These are phyloP conservation scores for Claviceps cyperi DNA, from an alignment of 2,329 filamentous ascomycete species.

Conservation along the genomic window DNA sequence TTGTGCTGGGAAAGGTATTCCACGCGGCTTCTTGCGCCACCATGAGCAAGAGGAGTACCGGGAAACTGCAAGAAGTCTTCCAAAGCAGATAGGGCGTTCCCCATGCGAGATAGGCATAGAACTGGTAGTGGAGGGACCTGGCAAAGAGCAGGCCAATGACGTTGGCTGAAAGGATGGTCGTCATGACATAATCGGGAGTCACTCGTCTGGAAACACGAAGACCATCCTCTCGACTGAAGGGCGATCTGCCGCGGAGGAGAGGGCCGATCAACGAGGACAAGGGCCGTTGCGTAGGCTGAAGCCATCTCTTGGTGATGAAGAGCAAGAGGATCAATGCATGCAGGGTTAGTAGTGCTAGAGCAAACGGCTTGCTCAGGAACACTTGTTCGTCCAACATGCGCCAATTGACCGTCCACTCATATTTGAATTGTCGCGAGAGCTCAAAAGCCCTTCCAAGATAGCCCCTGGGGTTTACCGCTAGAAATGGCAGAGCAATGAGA, in stretches of 20 bases:
- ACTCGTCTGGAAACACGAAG: slow-evolving; percentile 40
- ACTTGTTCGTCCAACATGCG: slow-evolving; percentile 73
- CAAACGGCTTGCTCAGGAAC: slow-evolving; percentile 59
- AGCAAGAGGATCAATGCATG: slow-evolving; percentile 51
- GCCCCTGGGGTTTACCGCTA: slow-evolving; percentile 46
- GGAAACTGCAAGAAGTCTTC: slow-evolving; percentile 55
- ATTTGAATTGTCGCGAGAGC: slow-evolving; percentile 78
- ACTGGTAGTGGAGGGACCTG: slow-evolving; percentile 84
- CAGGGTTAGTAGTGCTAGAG: slow-evolving; percentile 47
- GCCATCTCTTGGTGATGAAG: slow-evolving; percentile 58
- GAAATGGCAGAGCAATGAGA: slow-evolving; percentile 51
- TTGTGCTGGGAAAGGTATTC: slow-evolving; percentile 80
- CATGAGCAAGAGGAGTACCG: slow-evolving; percentile 57
- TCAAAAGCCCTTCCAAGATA: slow-evolving; percentile 82
- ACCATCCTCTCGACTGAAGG: slow-evolving; percentile 38
- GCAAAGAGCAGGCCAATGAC: slow-evolving; percentile 73
- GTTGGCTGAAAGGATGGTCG: slow-evolving; percentile 61
- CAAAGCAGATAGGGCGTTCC: slow-evolving; percentile 76
- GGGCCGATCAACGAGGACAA: slow-evolving; percentile 37
- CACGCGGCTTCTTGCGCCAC: slow-evolving; percentile 77
- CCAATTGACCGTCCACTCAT: slow-evolving; percentile 99
- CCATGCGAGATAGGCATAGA: slow-evolving; percentile 87
- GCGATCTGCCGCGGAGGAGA: slow-evolving; percentile 27
- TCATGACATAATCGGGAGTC: slow-evolving; percentile 60
- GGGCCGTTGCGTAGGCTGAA: slow-evolving; percentile 48